Conservation (phyloP, 1,284 basidiomycete species). For the Cerrena zonata region DNA sequence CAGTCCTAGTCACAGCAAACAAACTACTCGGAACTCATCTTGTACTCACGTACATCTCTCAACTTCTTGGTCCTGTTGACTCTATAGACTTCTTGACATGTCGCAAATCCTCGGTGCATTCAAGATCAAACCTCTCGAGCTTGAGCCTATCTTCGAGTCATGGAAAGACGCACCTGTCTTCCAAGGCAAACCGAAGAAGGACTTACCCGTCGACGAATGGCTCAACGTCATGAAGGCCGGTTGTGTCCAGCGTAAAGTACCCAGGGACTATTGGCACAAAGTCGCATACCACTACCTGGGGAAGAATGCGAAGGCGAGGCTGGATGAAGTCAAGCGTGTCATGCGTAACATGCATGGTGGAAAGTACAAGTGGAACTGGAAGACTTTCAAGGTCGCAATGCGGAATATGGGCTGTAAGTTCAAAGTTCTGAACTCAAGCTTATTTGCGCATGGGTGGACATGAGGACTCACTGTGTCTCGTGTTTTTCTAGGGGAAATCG, state of each 20-base stretch:
- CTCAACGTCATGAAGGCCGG: slow-evolving; percentile 61
- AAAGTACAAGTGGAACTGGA: slow-evolving; percentile 73
- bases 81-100: slow-evolving; percentile 4
- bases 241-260: slow-evolving; percentile 60
- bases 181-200: slow-evolving; percentile 60
- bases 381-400: slow-evolving; percentile 71
- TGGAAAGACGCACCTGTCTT: slow-evolving; percentile 64
- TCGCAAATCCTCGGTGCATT: slow-evolving; percentile 59
- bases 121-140: slow-evolving; percentile 68
- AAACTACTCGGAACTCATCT: background rate
- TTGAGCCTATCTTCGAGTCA: slow-evolving; percentile 54
- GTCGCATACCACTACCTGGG: slow-evolving; percentile 70
- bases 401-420: slow-evolving; percentile 69
- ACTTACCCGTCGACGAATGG: slow-evolving; percentile 64
- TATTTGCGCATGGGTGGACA: no score
- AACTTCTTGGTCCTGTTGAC: background rate
- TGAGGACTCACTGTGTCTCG: slow-evolving; percentile 5
- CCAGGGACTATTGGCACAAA: slow-evolving; percentile 73
- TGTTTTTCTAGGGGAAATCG: slow-evolving; percentile 67
- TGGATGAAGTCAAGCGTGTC: slow-evolving; percentile 64
- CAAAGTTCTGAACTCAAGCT: slow-evolving; percentile 8
- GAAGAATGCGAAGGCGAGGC: slow-evolving; percentile 53
- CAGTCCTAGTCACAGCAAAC: background rate
- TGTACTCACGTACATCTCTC: background rate
- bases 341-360: slow-evolving; percentile 68